Evolutionary conservation across 495 filamentous ascomycete genomes (phyloP), one percentile per base, ranked within the genome.

Genomic region (Podospora bellae-mahoneyi): DNA sequence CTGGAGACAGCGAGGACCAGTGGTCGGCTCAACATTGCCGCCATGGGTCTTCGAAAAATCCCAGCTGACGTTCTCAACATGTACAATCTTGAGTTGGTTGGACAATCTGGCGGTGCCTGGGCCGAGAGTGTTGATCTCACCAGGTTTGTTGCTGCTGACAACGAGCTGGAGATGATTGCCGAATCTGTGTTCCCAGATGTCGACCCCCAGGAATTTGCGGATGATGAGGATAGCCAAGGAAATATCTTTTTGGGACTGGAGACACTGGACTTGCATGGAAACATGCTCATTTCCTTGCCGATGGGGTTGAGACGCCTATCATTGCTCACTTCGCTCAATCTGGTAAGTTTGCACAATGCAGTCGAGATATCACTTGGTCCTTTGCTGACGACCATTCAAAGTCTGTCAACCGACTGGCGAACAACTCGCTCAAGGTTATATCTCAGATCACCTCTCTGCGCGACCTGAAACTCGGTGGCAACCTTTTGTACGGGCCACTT

Each of bases 71-170:
- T 98, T 2, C 78, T 96, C 80, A 87, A 87, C 20, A 98, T 99
- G 95, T 99, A 97, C 74, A 89, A 90, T 67, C 81, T 91, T 5
- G 85, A 90, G 53, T 81, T 82, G 2, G 74, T 83, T 28, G 83
- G 82, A 60, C 71, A 79, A n/a, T 67, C 80, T 44, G 85, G 82
- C 34, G 81, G 86, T 20, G 84, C 90, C 57, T 99, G 95, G 95
- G 94, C 93, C 32, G 94, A 98, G 78, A 90, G 90, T 64, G 93
- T 99, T 16, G 96, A 98, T 75, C 81, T 99, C n/a, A 89, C 89
- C 9, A 88, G 90, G 65, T 87, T 99, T 61, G 87, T 94, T 70
- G 93, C 91, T 39, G 94, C 95, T 15, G 94, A 97, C 75, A 98
- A 99, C 75, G 93, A 97, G 74, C 74, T 99, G 65, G 86, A 90